Conservation (phyloP, 2,329 filamentous ascomycete genomes). For the Neofusicoccum ribis region DNA sequence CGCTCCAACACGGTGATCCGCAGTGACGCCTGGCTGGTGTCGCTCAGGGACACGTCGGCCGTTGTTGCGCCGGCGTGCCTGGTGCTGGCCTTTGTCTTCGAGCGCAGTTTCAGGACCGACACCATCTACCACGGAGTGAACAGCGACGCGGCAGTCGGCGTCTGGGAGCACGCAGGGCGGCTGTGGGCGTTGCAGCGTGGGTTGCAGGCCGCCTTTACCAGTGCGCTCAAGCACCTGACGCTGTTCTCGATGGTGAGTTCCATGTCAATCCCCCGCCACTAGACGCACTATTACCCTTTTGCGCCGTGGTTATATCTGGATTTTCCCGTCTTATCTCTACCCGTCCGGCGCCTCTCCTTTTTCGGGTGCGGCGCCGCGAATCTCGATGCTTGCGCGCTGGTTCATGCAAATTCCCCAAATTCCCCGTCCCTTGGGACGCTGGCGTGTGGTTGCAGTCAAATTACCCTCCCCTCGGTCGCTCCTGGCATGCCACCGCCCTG, state of each 20-base stretch:
- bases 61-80: conserved; percentile 12
- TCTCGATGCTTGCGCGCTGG: not conserved
- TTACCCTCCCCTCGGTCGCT: conserved; percentile 13
- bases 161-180: conserved; percentile 16
- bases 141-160: not conserved
- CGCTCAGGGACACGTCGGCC: conserved; percentile 10
- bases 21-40: conserved; percentile 17
- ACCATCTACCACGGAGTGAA: conserved; percentile 5
- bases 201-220: not conserved
- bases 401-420: conserved; percentile 3
- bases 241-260: conserved; percentile 19
- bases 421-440: not conserved
- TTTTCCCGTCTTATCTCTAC: conserved; percentile 3
- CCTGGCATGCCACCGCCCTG: not conserved
- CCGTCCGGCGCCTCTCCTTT: not conserved
- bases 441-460: conserved; percentile 3
- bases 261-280: not conserved
- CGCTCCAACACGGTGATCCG: conserved; percentile 13
- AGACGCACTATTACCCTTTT: conserved; percentile 14
- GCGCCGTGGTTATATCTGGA: not conserved
- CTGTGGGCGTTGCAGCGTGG: conserved; percentile 15
- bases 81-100: conserved; percentile 17
- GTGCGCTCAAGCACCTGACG: conserved; percentile 9
- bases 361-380: not conserved
- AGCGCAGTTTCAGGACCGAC: conserved; percentile 16